Base-by-base conservation (phyloP, 2,329 filamentous ascomycete species). In the Ophiostoma piceae region DNA sequence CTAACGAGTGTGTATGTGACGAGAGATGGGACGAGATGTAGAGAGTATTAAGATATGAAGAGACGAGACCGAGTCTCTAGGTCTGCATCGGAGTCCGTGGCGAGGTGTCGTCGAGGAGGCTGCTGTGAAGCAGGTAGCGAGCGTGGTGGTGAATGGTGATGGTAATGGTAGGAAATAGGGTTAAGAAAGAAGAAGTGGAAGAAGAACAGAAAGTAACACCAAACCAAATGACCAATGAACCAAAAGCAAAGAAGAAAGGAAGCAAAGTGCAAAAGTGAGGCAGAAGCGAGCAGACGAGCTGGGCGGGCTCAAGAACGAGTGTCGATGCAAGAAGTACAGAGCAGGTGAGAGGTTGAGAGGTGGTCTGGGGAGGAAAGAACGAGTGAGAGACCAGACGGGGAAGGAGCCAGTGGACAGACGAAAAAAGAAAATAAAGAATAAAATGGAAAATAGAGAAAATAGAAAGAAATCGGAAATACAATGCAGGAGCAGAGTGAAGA, bases 241-340 rank as follows among this genome's bases (percentile, higher is more conserved):
- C 66, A 51, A 37, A 41, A 47, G 3, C 35, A 67, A 67, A 29
- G 9, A 32, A 51, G 22, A 47, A 47, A 47, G 43, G 16, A n/a
- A 47, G 16, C 41, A 32, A 37, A 41, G 8, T n/a, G 5, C 19
- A n/a, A 47, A 32, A 32, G 65, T 51, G 47, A 67, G n/a, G 62
- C 62, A 64, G n/a, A 67, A 71, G 69, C 3, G 41, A 69, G 29
- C 57, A 54, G 66, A 29, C 60, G 57, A 54, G 47, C 69, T 35
- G 69, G 37, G 39, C 41, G 26, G 47, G 54, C 68, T 70, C 66
- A 43, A 47, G 57, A 70, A 70, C 69, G 66, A 70, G 66, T 68
- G 62, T 65, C 62, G 62, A 39, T 39, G 62, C 35, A 39, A 39
- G 68, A 54, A 35, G 57, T n/a, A 8, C 37, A 29, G 41, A 64